Evolutionary conservation across 2,329 filamentous ascomycete genomes (phyloP), one percentile per base, ranked within the genome.

Genomic region (Emmonsiellopsis sp.): DNA sequence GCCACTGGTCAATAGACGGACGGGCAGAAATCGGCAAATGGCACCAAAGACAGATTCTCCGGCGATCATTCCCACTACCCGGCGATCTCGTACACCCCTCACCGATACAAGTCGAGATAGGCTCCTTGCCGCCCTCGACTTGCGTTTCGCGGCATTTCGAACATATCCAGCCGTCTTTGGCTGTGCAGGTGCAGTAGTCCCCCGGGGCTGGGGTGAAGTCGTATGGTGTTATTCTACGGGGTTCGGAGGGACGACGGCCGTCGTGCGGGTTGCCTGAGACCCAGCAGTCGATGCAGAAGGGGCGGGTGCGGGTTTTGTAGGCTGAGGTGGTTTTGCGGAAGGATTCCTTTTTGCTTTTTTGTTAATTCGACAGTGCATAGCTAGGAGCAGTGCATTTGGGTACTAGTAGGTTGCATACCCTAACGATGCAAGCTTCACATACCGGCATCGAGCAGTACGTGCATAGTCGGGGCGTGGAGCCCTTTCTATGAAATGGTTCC

Each of bases 11-110:
- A 40, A 54, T 50, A 42, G 34, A 43, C 37, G 46, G 42, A 10
- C 49, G 43, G 13, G 52, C 50, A 32, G 44, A 52, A 9, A 56
- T 15, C 11, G 60, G 59, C 49, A 62, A 58, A 54, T 63, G 55
- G 50, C 65, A 67, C 65, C 65, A 67, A 3, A 67, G 55, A 55
- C 65, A 67, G 16, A 67, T 61, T 35, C 63, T 59, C n/a, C 63
- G 54, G 32, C 60, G 53, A 26, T 65, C 63, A 32, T 59, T 59
- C 40, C 61, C 62, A n/a, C 54, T 43, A 3, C 62, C 63, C 5
- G 59, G 54, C 6, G 51, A 37, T 35, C 53, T 55, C 13, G 41
- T 13, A 34, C 65, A 67, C 13, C 55, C 60, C 42, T 63, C 54
- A 15, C 63, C 65, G 42, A 61, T 58, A 45, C 65, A 67, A 13